phyloP scores from a whole-genome alignment of 129 eudicot species.

The Ambrosia trifida region DNA sequence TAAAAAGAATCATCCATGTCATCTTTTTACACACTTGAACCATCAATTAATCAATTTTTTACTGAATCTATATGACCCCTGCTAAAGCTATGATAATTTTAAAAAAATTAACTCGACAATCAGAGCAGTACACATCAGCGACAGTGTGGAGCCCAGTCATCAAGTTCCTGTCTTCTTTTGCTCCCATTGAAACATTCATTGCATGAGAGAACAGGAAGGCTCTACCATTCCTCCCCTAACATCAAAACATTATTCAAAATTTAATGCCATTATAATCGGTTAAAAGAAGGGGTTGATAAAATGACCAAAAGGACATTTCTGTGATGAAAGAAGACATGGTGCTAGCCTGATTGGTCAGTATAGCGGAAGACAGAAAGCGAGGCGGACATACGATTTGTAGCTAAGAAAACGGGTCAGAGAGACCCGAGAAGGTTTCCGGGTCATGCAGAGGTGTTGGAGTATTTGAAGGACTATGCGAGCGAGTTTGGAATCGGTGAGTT shows the following conservation, averaged over 20 bases:
- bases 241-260: constrained; percentile 10
- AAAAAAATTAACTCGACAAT: no score
- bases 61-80: no score
- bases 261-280: background rate
- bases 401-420: constrained; percentile 39
- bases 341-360: no score
- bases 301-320: no score
- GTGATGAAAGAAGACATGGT: no score
- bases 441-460: constrained; percentile 77
- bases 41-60: no score
- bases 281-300: background rate
- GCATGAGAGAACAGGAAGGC: constrained; percentile 87
- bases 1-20: no score
- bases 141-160: constrained; percentile 96
- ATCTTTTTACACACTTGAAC: no score
- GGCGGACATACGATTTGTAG: no score
- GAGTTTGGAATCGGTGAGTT: constrained; percentile 62
- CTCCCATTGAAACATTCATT: constrained; percentile 64
- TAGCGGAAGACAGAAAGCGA: no score
- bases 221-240: constrained; percentile 71
- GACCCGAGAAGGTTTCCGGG: constrained; percentile 92
- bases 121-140: constrained; percentile 73
- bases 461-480: constrained; percentile 56
- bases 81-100: no score
- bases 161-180: constrained; percentile 72